phyloP scores from a whole-genome alignment of 2,329 filamentous ascomycete species.

The Nothophoma quercina region DNA sequence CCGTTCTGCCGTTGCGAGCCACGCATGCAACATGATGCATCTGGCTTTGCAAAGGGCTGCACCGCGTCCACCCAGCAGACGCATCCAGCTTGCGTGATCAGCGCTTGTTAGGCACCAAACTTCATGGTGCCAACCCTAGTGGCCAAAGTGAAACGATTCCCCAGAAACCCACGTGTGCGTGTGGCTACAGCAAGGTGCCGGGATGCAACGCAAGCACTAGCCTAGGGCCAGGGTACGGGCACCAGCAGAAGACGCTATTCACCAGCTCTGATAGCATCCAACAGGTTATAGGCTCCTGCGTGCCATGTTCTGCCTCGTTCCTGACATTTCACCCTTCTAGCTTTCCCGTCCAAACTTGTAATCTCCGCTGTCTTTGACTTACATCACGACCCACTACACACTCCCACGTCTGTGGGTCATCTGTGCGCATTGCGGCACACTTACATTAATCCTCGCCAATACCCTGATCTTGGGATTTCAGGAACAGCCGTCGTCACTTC shows the following conservation, averaged over 20 bases:
- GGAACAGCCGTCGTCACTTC: constrained; percentile 35
- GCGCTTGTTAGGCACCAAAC: constrained; percentile 31
- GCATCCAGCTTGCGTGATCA: constrained; percentile 23
- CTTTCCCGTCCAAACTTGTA: constrained; percentile 22
- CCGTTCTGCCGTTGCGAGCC: constrained; percentile 23
- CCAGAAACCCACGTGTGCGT: constrained; percentile 48
- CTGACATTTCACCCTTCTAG: constrained; percentile 24
- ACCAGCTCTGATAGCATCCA: constrained; percentile 38
- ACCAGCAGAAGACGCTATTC: constrained; percentile 36
- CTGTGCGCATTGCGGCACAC: constrained; percentile 32
- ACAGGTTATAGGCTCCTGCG: constrained; percentile 46
- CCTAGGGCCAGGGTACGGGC: constrained; percentile 31
- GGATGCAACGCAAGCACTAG: constrained; percentile 42
- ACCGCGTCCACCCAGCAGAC: constrained; percentile 1
- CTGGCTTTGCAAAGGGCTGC: constrained; percentile 13
- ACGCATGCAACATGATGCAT: constrained; percentile 7
- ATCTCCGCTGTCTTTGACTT: constrained; percentile 27
- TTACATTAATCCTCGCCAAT: constrained; percentile 36
- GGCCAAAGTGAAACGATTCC: constrained; percentile 49
- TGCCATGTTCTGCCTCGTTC: constrained; percentile 38
- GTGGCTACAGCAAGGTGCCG: constrained; percentile 42
- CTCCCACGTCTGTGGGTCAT: constrained; percentile 30
- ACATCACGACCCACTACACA: constrained; percentile 18
- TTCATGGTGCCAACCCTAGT: constrained; percentile 25
- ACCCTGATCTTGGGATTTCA: constrained; percentile 29